phyloP scores from a whole-genome alignment of 352 stramenopile genomes.

The Phytophthora vignae region DNA sequence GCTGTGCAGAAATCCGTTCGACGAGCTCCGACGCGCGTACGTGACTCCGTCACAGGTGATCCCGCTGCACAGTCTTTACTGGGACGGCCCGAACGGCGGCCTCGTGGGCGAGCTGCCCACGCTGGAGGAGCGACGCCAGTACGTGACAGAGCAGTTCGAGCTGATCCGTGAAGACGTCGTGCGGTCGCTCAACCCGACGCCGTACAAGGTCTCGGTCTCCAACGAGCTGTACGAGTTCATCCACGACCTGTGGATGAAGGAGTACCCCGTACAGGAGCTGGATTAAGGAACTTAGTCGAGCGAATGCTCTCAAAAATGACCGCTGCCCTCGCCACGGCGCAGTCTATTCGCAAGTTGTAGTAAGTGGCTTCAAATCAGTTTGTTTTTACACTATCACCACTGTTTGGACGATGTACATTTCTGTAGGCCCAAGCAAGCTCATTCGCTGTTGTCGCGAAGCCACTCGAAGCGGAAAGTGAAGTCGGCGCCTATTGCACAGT shows the following conservation, averaged over 20 bases:
- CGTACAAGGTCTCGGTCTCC: slow-evolving; percentile 95
- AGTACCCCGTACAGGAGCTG: slow-evolving; percentile 88
- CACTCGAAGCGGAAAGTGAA: background rate
- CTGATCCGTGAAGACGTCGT: slow-evolving; percentile 95
- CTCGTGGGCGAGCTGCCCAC: slow-evolving; percentile 72
- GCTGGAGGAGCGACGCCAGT: slow-evolving; percentile 83
- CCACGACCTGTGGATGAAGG: slow-evolving; percentile 96
- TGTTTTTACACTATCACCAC: slow-evolving; percentile 12
- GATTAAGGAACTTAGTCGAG: slow-evolving; percentile 46
- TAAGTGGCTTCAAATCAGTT: slow-evolving; percentile 36
- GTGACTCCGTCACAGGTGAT: slow-evolving; percentile 94
- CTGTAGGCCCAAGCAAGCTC: too few species aligned
- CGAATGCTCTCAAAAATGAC: background rate
- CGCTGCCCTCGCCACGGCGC: slow-evolving; percentile 16
- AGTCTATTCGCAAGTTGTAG: slow-evolving; percentile 25
- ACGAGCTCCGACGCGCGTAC: slow-evolving; percentile 94
- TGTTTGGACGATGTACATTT: background rate
- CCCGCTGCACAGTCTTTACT: slow-evolving; percentile 91
- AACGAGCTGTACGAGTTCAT: slow-evolving; percentile 93
- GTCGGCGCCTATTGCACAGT: background rate
- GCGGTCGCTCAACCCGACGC: slow-evolving; percentile 95
- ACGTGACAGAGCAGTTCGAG: slow-evolving; percentile 93
- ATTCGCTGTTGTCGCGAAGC: background rate
- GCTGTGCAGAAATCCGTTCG: slow-evolving; percentile 97
- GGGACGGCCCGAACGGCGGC: slow-evolving; percentile 87